Conservation (phyloP, 305 asterid genomes). For the Fraxinus albicans region DNA sequence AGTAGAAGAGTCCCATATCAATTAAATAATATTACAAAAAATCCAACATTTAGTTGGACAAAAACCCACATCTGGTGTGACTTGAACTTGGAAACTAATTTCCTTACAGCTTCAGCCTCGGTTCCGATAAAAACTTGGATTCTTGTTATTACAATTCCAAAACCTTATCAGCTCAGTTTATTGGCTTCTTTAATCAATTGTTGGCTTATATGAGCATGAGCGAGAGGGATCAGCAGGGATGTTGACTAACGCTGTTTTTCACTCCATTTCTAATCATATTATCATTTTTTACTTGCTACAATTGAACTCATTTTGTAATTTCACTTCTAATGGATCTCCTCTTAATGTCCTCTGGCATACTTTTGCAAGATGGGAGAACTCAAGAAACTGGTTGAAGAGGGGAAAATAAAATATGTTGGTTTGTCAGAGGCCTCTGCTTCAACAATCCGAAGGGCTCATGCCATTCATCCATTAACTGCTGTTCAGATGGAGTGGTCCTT, state of each 20-base stretch:
- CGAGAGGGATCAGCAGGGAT: not conserved
- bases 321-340: not conserved
- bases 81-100: not conserved
- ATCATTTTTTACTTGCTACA: not conserved
- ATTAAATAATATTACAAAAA: not conserved
- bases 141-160: not conserved
- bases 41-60: not conserved
- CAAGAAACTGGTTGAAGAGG: conserved; percentile 38
- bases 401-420: conserved; percentile 33
- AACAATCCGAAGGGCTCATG: conserved; percentile 40
- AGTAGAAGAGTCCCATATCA: not conserved
- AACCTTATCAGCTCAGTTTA: not conserved
- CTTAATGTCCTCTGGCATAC: not conserved
- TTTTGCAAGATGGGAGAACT: conserved; percentile 34
- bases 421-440: conserved; percentile 34
- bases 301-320: not conserved
- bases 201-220: not conserved
- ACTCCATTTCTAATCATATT: not conserved
- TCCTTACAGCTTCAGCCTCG: not conserved
- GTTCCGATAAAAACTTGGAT: not conserved
- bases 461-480: conserved; percentile 34
- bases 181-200: not conserved
- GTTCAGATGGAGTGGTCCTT: conserved; percentile 37
- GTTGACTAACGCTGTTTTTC: not conserved
- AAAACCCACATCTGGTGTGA: not conserved